phyloP scores from a whole-genome alignment of 2,329 filamentous ascomycete species.

The Alternaria metachromatica region DNA sequence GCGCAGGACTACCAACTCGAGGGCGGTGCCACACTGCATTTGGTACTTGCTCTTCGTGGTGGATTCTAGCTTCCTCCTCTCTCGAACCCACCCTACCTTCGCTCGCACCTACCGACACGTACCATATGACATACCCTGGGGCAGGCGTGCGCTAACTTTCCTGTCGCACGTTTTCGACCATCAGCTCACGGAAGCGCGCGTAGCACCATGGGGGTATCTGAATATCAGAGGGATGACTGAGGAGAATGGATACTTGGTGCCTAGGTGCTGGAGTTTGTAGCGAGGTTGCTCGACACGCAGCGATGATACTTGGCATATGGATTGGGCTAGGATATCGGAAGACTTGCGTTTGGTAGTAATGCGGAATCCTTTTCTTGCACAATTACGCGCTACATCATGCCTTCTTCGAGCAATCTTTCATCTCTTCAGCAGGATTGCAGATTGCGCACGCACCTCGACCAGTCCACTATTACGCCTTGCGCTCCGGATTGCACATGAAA shows the following conservation, averaged over 20 bases:
- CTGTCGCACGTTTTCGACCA: background rate
- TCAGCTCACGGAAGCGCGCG: background rate
- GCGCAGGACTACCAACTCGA: conserved; percentile 89
- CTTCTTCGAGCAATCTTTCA: background rate
- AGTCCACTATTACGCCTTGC: background rate
- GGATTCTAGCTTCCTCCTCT: conserved; percentile 53
- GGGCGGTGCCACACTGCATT: conserved; percentile 89
- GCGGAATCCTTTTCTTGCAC: background rate
- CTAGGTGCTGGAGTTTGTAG: background rate
- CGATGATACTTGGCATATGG: background rate
- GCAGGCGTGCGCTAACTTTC: background rate
- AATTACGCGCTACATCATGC: background rate
- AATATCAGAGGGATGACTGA: background rate
- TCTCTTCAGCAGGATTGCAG: background rate
- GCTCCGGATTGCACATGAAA: background rate
- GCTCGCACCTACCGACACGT: background rate
- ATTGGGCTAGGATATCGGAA: background rate
- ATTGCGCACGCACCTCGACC: background rate
- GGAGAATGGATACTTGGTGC: background rate
- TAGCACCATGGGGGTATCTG: background rate
- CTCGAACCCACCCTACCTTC: background rate
- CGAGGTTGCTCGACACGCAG: background rate
- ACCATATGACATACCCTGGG: background rate
- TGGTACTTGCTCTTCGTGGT: conserved; percentile 92
- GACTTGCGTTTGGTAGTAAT: background rate